These are phyloP conservation scores for Malassezia sympodialis DNA, from an alignment of 1,284 basidiomycete genomes.

Conservation along the genomic window DNA sequence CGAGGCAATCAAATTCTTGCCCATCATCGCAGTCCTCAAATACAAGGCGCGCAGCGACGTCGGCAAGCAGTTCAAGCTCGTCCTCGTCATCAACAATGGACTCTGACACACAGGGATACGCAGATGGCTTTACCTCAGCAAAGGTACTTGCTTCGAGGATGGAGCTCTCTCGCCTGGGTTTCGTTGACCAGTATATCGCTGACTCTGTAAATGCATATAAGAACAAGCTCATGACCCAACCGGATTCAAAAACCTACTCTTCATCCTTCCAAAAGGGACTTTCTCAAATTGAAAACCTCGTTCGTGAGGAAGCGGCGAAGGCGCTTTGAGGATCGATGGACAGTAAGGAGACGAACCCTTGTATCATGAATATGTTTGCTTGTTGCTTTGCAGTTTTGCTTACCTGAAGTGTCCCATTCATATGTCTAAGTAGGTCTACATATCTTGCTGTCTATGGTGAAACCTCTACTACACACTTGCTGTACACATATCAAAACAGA, in stretches of 20 bases:
- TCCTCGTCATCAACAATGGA: not conserved
- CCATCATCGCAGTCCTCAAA: not conserved
- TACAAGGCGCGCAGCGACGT: not conserved
- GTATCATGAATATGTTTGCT: not conserved
- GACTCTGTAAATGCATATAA: slow-evolving; percentile 12
- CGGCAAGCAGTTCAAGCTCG: too few species aligned
- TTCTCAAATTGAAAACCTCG: not conserved
- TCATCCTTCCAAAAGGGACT: slow-evolving; percentile 8
- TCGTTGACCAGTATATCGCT: slow-evolving; percentile 12
- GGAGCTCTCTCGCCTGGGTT: slow-evolving; percentile 15
- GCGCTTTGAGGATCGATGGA: not conserved
- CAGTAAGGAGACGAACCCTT: not conserved
- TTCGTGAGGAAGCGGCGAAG: not conserved
- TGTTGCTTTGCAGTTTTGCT: not conserved
- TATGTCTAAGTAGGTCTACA: not conserved
- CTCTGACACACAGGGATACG: slow-evolving; percentile 5
- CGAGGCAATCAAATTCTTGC: not conserved
- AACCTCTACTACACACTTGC: not conserved
- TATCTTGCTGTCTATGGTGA: not conserved
- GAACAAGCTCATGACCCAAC: not conserved
- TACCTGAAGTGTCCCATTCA: not conserved
- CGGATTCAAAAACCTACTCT: not conserved
- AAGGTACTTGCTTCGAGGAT: slow-evolving; percentile 8
- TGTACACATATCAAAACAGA: not conserved
- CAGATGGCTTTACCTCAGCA: slow-evolving; percentile 12